Base-by-base conservation (phyloP, 148 eudicot species). In the Nepenthes mirabilis region DNA sequence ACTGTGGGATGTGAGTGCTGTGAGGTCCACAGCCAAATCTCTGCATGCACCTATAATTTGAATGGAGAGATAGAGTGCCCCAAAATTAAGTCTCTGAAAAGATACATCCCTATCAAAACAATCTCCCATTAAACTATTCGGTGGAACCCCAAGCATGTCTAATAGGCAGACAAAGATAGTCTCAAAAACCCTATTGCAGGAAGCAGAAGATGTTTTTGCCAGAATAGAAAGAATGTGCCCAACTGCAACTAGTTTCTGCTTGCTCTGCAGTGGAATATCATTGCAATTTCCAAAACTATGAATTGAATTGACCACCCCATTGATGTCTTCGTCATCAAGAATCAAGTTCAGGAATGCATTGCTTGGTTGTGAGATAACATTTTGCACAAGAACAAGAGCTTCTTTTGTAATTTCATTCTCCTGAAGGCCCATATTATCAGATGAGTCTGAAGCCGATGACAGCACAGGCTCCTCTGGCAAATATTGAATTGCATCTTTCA, bases 41-140 rank as follows among this genome's bases (percentile, higher is more conserved):
- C 85, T 75, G 71, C 82, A 83, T 65, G 95, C 96, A 68, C 66
- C 70, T 65, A 93, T 86, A 68, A 88, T 76, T 68, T 93, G 80
- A 61, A 80, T 59, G 65, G 83, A 83, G 65, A 88, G 72, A 76
- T 77, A 86, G 14, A 83, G 59, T 58, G 81, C 77, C 55, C 86
- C 81, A 66, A 79, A 86, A 61, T 80, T 79, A 58, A 68, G 64
- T 60, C 54, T 62, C 50, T 54, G 75, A 49, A 69, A 67, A 58
- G 62, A 65, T 54, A 50, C 5, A 65, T 65, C 40, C 68, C 50
- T 64, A 23, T 23, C 61, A 73, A 36, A 14, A 56, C 63, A 34
- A 65, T 59, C 69, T 56, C 57, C 74, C 52, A 60, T 14, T 37
- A 64, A 65, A 61, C 45, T 52, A 60, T 59, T 59, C 34, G 59